Percentiles rank a stretch among this genome's conserved stretches.
Conservation (phyloP, 176 grass and related monocot genomes). For the Hyparrhenia diplandra region DNA sequence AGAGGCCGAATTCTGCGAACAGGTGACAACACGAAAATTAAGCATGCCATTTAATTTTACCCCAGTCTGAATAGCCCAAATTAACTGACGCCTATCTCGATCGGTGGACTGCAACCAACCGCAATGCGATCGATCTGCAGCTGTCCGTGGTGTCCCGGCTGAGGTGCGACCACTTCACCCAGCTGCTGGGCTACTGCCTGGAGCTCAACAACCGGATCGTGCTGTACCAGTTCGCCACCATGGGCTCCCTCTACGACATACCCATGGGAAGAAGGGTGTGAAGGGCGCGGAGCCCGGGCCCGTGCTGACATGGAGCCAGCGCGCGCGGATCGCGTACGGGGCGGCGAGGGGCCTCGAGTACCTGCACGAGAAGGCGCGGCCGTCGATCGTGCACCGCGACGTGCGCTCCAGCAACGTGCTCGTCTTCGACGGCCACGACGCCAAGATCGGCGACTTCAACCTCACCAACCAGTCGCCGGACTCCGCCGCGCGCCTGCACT, state of each 20-base stretch:
- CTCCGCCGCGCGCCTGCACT: conserved; percentile 82
- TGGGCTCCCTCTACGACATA: conserved; percentile 82
- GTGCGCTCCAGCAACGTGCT: conserved; percentile 96
- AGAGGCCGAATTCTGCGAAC: conserved; percentile 68
- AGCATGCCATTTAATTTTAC: no score
- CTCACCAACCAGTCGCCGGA: conserved; percentile 88
- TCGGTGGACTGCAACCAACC: background rate
- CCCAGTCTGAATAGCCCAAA: background rate
- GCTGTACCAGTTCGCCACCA: conserved; percentile 76
- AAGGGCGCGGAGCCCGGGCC: conserved; percentile 67
- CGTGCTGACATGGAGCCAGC: conserved; percentile 61
- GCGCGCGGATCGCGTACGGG: conserved; percentile 64
- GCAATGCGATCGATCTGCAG: conserved; percentile 14
- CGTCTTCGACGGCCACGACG: conserved; percentile 61
- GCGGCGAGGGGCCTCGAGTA: conserved; percentile 81
- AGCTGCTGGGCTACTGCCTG: conserved; percentile 80
- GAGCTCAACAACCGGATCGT: conserved; percentile 78
- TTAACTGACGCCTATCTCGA: background rate
- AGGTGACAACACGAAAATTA: conserved; percentile 18
- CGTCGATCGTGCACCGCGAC: conserved; percentile 75
- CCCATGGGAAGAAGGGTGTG: conserved; percentile 95
- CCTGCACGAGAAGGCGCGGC: conserved; percentile 83
- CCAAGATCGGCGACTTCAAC: conserved; percentile 96
- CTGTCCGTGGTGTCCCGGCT: conserved; percentile 66
- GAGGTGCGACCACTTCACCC: conserved; percentile 69